phyloP scores from a whole-genome alignment of 2,329 filamentous ascomycete genomes.

The Thermoascus crustaceus region DNA sequence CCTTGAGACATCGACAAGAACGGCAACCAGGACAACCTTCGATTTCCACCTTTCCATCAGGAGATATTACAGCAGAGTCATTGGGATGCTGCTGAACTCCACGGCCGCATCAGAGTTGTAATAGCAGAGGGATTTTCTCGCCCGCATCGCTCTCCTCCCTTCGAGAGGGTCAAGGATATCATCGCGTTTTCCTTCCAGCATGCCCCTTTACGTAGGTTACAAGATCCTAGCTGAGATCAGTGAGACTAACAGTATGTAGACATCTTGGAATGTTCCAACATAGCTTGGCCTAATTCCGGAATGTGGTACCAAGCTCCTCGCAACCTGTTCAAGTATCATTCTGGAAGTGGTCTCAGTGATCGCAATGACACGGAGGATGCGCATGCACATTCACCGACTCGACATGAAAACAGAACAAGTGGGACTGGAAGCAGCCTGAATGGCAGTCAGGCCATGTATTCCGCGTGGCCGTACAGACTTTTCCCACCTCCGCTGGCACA shows the following conservation, averaged over 20 bases:
- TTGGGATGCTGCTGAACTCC: slow-evolving; percentile 63
- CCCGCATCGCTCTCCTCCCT: slow-evolving; percentile 38
- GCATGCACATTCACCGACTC: slow-evolving; percentile 56
- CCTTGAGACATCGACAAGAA: slow-evolving; percentile 41
- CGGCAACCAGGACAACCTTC: slow-evolving; percentile 54
- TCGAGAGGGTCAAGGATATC: slow-evolving; percentile 63
- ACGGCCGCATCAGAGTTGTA: slow-evolving; percentile 68
- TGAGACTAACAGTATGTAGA: slow-evolving; percentile 40
- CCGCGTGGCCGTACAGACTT: slow-evolving; percentile 22
- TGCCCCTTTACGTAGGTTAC: slow-evolving; percentile 60
- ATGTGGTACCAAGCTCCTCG: slow-evolving; percentile 54
- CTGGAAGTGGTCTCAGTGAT: slow-evolving; percentile 20
- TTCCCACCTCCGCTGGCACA: slow-evolving; percentile 22
- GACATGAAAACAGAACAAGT: slow-evolving; percentile 18
- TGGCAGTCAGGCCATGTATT: slow-evolving; percentile 14
- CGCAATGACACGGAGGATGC: slow-evolving; percentile 44
- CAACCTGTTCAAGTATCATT: slow-evolving; percentile 27
- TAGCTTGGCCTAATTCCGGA: slow-evolving; percentile 69
- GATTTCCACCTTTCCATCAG: slow-evolving; percentile 64
- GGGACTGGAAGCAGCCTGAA: slow-evolving; percentile 15
- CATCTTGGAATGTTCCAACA: slow-evolving; percentile 61
- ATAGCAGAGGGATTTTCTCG: slow-evolving; percentile 65
- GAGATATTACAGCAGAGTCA: slow-evolving; percentile 60
- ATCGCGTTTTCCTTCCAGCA: slow-evolving; percentile 79
- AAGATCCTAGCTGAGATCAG: not conserved